Conservation (phyloP, 1,284 basidiomycete genomes). For the Papiliotrema laurentii region DNA sequence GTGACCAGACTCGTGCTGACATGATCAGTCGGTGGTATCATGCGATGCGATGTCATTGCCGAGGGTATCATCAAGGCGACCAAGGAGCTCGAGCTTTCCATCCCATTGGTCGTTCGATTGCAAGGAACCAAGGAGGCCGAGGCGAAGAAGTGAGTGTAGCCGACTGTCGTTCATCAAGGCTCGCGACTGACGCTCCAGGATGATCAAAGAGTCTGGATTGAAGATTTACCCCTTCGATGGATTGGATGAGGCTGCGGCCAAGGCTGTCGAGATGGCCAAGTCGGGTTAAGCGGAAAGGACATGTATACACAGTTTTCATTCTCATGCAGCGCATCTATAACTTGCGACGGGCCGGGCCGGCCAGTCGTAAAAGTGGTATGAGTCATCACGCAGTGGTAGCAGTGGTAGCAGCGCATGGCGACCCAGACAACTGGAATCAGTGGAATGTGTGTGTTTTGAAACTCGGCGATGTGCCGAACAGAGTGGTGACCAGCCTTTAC, state of each 20-base stretch:
- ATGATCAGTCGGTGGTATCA: slow-evolving; percentile 64
- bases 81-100: slow-evolving; percentile 76
- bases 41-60: slow-evolving; percentile 95
- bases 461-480: too few relatives aligned
- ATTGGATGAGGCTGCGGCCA: slow-evolving; percentile 61
- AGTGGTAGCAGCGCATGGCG: too few relatives aligned
- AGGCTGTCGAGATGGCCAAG: slow-evolving; percentile 69
- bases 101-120: slow-evolving; percentile 88
- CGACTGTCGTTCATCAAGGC: not conserved
- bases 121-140: slow-evolving; percentile 96
- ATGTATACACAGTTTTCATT: too few relatives aligned
- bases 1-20: not conserved
- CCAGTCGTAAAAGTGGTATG: too few relatives aligned
- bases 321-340: too few relatives aligned
- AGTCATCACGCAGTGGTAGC: too few relatives aligned
- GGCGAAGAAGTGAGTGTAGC: slow-evolving; percentile 74
- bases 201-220: slow-evolving; percentile 86
- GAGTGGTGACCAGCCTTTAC: too few relatives aligned
- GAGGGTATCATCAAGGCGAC: slow-evolving; percentile 98
- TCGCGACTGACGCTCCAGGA: slow-evolving; percentile 51
- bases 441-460: too few relatives aligned
- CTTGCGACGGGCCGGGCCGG: too few relatives aligned
- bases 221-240: slow-evolving; percentile 78
- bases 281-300: slow-evolving; percentile 8
- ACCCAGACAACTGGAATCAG: too few relatives aligned